Conservation (phyloP, 129 eudicot genomes). For the Mikania micrantha region DNA sequence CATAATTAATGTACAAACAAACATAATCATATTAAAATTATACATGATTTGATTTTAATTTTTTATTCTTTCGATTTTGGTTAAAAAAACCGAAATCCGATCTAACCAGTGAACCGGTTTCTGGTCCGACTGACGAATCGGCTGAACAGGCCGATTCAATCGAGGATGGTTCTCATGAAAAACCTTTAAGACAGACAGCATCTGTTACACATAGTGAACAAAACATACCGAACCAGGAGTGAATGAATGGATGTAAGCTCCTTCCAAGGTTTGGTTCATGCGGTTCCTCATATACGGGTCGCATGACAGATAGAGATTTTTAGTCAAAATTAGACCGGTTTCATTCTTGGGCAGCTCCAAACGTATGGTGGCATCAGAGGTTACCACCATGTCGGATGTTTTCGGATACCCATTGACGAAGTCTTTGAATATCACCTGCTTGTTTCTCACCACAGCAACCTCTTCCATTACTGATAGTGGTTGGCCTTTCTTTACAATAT, state of each 20-base stretch:
- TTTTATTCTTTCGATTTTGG: too few species aligned
- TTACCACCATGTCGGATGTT: conserved; percentile 12
- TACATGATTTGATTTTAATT: too few species aligned
- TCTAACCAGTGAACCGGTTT: too few species aligned
- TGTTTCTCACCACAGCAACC: conserved; percentile 14
- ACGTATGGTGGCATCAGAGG: conserved; percentile 18
- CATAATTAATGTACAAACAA: too few species aligned
- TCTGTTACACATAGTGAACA: background rate
- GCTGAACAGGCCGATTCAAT: too few species aligned
- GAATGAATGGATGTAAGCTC: background rate
- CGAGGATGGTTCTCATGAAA: too few species aligned
- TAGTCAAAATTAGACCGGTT: background rate
- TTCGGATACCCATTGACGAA: conserved; percentile 14
- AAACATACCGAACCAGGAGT: conserved; percentile 23
- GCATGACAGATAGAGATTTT: conserved; percentile 23
- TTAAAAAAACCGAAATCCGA: too few species aligned
- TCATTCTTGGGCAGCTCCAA: conserved; percentile 17
- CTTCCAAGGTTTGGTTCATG: background rate
- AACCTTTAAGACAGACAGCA: too few species aligned
- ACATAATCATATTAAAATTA: too few species aligned
- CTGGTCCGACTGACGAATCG: too few species aligned
- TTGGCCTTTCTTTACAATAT: background rate
- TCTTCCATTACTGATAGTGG: background rate
- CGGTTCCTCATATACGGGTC: conserved; percentile 20
- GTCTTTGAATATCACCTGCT: conserved; percentile 24